Evolutionary conservation across 2,329 filamentous ascomycete species (phyloP), one percentile per base, ranked within the genome.

Genomic region (Hortaea werneckii): DNA sequence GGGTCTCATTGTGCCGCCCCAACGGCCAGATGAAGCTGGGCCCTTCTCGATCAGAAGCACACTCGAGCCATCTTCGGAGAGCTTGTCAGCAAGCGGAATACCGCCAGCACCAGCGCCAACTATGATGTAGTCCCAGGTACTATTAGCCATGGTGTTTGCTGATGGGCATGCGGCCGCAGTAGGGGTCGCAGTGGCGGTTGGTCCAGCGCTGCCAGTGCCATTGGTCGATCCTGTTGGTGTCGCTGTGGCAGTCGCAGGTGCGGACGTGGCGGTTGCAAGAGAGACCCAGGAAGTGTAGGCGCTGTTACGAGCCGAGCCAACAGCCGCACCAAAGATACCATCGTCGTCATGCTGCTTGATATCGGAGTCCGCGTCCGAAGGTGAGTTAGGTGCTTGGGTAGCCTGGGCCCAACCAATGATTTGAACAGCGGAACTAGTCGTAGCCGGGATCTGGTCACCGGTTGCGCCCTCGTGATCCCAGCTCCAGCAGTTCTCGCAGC

Each of bases 61-160:
- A 27, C 72, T 80, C 51, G 82, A 75, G 47, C 80, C 80, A 43
- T 76, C 71, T 59, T 82, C 77, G 29, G 78, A 79, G 28, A 85
- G 73, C 57, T 75, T 75, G 62, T 80, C 77, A 4, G 73, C 73
- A 20, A 72, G 60, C 1, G 79, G 78, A 34, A 82, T 74, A 43
- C 80, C 80, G 42, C 73, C 78, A 5, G 79, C 76, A 50, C 80
- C 80, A n/a, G 67, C 75, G 4, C 80, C 80, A 29, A 81, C 72
- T 29, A 83, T 69, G 43, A 83, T 77, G 63, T 82, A 83, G 59
- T 83, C 79, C 54, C 74, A 81, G 0, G 73, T 68, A 7, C 65
- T 66, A 44, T 66, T 69, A 51, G 68, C 57, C 43, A 63, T 63
- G 11, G 50, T 47, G 38, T 48, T 57, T 35, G 52, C 50, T 12